Evolutionary conservation across 2,329 filamentous ascomycete species (phyloP).

Genomic region (Venturia carpophila): DNA sequence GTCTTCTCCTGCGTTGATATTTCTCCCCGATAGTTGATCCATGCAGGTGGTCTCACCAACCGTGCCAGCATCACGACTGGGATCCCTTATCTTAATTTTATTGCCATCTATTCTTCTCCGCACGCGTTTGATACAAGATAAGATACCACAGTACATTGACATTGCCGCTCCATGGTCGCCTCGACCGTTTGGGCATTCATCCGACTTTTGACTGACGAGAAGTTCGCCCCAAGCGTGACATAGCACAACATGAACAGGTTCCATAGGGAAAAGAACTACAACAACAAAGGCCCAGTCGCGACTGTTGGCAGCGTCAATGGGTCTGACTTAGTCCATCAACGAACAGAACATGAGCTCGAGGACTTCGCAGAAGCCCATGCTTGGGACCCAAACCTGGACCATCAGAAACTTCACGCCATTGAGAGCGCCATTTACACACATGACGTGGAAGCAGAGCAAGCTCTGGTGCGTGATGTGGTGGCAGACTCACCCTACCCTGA

Average conservation of each 20-base stretch:
- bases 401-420: conserved; percentile 21
- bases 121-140: background rate
- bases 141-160: background rate
- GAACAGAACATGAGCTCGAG: background rate
- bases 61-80: background rate
- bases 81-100: background rate
- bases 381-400: conserved; percentile 14
- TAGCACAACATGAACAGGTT: background rate
- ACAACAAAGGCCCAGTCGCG: background rate
- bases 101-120: background rate
- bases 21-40: background rate
- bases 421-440: conserved; percentile 20
- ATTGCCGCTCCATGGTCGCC: background rate
- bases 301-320: background rate
- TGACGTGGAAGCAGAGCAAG: conserved; percentile 27
- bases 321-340: background rate
- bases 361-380: conserved; percentile 9
- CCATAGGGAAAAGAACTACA: background rate
- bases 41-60: background rate
- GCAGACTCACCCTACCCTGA: conserved; percentile 22
- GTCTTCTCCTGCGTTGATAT: background rate
- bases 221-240: background rate
- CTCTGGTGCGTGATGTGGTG: conserved; percentile 19
- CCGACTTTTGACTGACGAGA: background rate
- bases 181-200: background rate